phyloP scores from a whole-genome alignment of 2,329 filamentous ascomycete species.

The Pyrenophora tritici-repentis region DNA sequence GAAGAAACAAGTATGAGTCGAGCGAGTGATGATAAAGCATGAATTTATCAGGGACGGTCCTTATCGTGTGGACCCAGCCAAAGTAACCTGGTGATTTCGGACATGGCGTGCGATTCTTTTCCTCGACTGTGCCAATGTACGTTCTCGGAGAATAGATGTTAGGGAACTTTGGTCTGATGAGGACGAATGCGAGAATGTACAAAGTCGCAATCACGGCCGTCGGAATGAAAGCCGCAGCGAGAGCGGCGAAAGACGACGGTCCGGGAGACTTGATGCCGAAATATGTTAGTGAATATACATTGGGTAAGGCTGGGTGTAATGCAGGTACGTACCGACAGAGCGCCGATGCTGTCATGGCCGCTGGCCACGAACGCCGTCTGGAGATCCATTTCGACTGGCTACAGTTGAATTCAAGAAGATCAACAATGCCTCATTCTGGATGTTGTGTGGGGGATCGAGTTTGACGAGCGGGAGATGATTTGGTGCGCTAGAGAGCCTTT shows the following conservation, averaged over 20 bases:
- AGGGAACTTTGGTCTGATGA: constrained; percentile 50
- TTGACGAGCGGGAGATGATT: not conserved
- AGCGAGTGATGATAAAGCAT: constrained; percentile 89
- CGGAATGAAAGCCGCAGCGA: constrained; percentile 45
- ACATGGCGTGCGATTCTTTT: constrained; percentile 50
- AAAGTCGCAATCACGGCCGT: constrained; percentile 38
- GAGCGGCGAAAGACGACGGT: constrained; percentile 39
- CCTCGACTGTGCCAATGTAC: constrained; percentile 51
- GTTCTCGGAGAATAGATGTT: constrained; percentile 54
- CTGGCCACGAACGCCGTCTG: constrained; percentile 20
- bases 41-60: constrained; percentile 70
- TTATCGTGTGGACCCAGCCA: constrained; percentile 55
- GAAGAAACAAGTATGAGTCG: constrained; percentile 88
- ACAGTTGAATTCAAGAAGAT: not conserved
- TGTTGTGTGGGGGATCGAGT: not conserved
- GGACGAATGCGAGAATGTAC: constrained; percentile 45
- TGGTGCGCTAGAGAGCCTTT: not conserved
- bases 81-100: constrained; percentile 33
- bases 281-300: constrained; percentile 12
- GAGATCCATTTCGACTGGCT: constrained; percentile 21
- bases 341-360: constrained; percentile 17
- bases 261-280: constrained; percentile 29
- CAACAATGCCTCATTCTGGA: constrained; percentile 8
- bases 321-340: constrained; percentile 23
- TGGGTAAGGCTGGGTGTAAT: not conserved